Evolutionary conservation across 202 grass and related monocot genomes (phyloP).

Genomic region (Setaria viridis): DNA sequence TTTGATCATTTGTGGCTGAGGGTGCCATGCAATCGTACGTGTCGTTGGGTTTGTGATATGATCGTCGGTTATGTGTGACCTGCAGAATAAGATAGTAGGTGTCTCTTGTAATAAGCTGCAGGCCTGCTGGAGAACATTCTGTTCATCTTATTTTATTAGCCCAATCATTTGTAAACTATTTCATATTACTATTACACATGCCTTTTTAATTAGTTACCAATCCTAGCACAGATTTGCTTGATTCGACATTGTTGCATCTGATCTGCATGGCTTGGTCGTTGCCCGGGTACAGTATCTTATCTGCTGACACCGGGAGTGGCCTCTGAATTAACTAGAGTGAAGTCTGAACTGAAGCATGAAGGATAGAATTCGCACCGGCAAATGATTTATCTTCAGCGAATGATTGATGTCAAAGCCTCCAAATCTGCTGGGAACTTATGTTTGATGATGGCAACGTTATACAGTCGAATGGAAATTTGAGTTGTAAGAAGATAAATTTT

Average conservation of each 20-base stretch:
- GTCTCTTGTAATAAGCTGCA: constrained; percentile 33
- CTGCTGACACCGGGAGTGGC: background rate
- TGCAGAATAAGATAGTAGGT: background rate
- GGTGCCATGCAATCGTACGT: background rate
- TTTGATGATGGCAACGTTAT: background rate
- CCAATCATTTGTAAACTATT: constrained; percentile 32
- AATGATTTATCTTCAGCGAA: constrained; percentile 11
- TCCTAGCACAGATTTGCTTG: constrained; percentile 1
- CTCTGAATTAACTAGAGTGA: constrained; percentile 25
- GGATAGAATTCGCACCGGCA: background rate
- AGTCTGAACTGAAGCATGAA: background rate
- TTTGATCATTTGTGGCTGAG: constrained; percentile 4
- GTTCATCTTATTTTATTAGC: background rate
- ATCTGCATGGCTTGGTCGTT: background rate
- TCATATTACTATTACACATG: background rate
- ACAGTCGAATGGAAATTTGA: background rate
- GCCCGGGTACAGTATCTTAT: background rate
- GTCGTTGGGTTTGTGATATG: background rate
- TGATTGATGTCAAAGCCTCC: constrained; percentile 21
- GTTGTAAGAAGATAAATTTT: background rate
- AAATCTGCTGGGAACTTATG: background rate
- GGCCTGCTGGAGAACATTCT: background rate
- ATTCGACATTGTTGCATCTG: background rate
- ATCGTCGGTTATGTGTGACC: background rate
- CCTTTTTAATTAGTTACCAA: background rate